Percentiles rank a stretch among this genome's conserved stretches.
These are phyloP conservation scores for Sugiyamaella valdiviana DNA, from an alignment of 805 yeast species.

Conservation along the genomic window DNA sequence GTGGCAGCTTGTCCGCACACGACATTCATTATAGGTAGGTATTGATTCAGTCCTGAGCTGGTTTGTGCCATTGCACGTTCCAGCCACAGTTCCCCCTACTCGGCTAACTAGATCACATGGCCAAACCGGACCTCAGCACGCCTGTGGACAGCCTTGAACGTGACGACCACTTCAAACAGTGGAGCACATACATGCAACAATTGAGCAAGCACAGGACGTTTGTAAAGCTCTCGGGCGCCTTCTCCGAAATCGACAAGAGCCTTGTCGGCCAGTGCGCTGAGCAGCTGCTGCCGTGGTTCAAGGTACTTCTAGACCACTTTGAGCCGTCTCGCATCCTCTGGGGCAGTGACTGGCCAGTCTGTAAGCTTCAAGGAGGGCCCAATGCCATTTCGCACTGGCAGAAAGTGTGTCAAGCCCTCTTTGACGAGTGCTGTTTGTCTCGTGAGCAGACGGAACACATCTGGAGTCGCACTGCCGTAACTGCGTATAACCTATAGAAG, in stretches of 20 bases:
- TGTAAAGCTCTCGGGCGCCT: conserved; percentile 40
- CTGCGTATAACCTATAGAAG: conserved; percentile 6
- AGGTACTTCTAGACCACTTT: conserved; percentile 28
- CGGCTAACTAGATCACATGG: conserved; percentile 33
- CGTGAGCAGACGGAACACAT: conserved; percentile 1
- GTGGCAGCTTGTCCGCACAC: conserved; percentile 28
- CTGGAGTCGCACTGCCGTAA: conserved; percentile 4
- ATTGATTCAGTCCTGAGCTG: too few species aligned
- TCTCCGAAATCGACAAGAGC: conserved; percentile 31
- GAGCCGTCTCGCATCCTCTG: conserved; percentile 34
- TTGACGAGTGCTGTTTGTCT: neutral
- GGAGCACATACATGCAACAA: conserved; percentile 4
- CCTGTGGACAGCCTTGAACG: conserved; percentile 3
- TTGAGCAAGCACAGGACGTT: conserved; percentile 17
- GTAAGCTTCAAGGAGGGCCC: conserved; percentile 22
- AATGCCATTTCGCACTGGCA: conserved; percentile 20
- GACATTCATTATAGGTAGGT: conserved; percentile 31
- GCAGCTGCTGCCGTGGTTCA: conserved; percentile 15
- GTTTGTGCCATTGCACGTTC: too few species aligned
- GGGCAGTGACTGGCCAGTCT: conserved; percentile 46
- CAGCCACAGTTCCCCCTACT: neutral
- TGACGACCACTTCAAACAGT: conserved; percentile 12
- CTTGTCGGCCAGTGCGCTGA: neutral
- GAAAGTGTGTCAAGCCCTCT: conserved; percentile 3
- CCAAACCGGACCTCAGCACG: conserved; percentile 35